These are phyloP conservation scores for Primulina eburnea DNA, from an alignment of 257 asterid genomes.

Conservation along the genomic window DNA sequence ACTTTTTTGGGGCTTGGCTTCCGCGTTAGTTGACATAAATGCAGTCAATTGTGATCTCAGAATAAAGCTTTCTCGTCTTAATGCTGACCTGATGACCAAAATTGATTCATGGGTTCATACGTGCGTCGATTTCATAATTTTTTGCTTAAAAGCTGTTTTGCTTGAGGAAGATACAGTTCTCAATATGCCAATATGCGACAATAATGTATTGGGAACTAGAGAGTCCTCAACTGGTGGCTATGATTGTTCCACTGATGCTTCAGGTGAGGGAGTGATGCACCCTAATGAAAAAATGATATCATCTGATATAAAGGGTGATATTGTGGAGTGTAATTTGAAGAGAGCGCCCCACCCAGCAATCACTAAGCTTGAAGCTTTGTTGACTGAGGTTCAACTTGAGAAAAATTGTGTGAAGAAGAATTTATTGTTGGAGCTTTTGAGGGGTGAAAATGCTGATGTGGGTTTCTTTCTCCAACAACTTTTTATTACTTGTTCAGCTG, in stretches of 20 bases:
- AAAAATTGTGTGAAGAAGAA: constrained; percentile 43
- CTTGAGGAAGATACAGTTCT: constrained; percentile 46
- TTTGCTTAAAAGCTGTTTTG: constrained; percentile 42
- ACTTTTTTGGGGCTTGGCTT: constrained; percentile 69
- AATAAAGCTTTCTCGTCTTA: constrained; percentile 34
- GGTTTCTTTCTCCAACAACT: constrained; percentile 64
- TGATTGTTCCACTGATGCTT: constrained; percentile 30
- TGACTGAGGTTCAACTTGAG: constrained; percentile 45
- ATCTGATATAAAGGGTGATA: constrained; percentile 30
- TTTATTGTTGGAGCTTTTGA: constrained; percentile 46
- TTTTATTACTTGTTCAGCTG: constrained; percentile 72
- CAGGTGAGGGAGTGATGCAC: constrained; percentile 29
- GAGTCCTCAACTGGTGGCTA: constrained; percentile 24
- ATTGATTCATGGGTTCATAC: constrained; percentile 41
- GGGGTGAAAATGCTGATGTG: constrained; percentile 60
- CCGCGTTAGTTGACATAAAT: constrained; percentile 35
- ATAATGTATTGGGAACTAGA: constrained; percentile 17
- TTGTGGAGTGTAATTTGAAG: constrained; percentile 24
- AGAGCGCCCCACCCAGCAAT: constrained; percentile 27
- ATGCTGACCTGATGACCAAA: constrained; percentile 40
- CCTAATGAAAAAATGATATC: constrained; percentile 6
- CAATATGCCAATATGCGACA: constrained; percentile 23
- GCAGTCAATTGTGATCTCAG: constrained; percentile 31
- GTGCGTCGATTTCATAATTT: constrained; percentile 40
- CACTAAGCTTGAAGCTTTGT: constrained; percentile 47